Conservation (phyloP, 2,329 filamentous ascomycete species). For the Calycina marina region DNA sequence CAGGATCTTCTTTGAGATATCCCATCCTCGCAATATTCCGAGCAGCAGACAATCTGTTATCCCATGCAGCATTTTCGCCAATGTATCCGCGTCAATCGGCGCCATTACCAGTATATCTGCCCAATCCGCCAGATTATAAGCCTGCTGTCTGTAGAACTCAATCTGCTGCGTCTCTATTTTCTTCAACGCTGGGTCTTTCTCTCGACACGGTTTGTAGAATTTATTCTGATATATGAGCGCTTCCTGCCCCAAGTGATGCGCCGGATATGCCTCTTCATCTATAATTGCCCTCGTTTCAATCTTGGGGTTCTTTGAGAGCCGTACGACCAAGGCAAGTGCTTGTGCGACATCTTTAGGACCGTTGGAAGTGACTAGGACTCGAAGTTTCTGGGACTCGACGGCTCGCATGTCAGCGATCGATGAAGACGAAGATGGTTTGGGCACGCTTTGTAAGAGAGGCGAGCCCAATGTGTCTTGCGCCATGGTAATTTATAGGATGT, state of each 20-base stretch:
- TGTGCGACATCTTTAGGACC: slow-evolving; percentile 50
- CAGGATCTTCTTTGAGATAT: slow-evolving; percentile 70
- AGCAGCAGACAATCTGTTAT: slow-evolving; percentile 69
- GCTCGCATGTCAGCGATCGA: slow-evolving; percentile 19
- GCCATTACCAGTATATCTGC: slow-evolving; percentile 74
- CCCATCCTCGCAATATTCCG: slow-evolving; percentile 74
- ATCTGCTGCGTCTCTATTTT: slow-evolving; percentile 21
- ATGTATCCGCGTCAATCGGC: slow-evolving; percentile 69
- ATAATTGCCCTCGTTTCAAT: slow-evolving; percentile 48
- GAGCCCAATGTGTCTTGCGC: slow-evolving; percentile 9
- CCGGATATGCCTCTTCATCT: slow-evolving; percentile 40
- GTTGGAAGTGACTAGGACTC: slow-evolving; percentile 50
- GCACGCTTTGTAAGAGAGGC: slow-evolving; percentile 8
- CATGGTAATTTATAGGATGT: too few species aligned
- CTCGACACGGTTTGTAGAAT: slow-evolving; percentile 21
- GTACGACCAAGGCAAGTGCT: slow-evolving; percentile 50
- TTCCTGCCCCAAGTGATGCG: slow-evolving; percentile 44
- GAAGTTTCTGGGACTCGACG: slow-evolving; percentile 40
- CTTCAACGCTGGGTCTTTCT: slow-evolving; percentile 15
- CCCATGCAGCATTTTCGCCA: slow-evolving; percentile 79
- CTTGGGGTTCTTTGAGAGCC: slow-evolving; percentile 48
- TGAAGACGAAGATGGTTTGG: slow-evolving; percentile 14
- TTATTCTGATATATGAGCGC: slow-evolving; percentile 45
- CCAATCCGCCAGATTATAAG: slow-evolving; percentile 65
- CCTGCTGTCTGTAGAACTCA: slow-evolving; percentile 38